These are phyloP conservation scores for Botrytis byssoidea DNA, from an alignment of 2,329 filamentous ascomycete species.

Conservation along the genomic window DNA sequence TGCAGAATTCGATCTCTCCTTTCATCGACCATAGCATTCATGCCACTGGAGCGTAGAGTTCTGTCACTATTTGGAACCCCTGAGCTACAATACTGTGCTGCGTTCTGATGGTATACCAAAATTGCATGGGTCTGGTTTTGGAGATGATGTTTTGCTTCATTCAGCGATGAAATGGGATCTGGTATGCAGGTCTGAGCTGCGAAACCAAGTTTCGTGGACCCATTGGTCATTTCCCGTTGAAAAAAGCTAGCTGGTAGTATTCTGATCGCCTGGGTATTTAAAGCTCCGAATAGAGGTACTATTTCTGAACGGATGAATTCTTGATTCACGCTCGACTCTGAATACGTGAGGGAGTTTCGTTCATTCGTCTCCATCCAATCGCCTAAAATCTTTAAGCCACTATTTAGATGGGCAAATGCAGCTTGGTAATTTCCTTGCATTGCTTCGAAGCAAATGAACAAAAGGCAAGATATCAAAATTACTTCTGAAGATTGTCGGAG, in stretches of 20 bases:
- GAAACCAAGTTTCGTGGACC: background rate
- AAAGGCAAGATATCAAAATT: constrained; percentile 25
- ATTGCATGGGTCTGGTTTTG: constrained; percentile 12
- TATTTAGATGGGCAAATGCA: constrained; percentile 27
- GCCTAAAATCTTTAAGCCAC: constrained; percentile 24
- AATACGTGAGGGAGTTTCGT: background rate
- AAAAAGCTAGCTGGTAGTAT: constrained; percentile 3
- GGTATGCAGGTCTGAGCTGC: background rate
- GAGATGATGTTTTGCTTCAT: constrained; percentile 7
- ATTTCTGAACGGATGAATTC: constrained; percentile 9
- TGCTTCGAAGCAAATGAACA: constrained; percentile 29
- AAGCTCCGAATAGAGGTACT: constrained; percentile 6
- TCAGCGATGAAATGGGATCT: background rate
- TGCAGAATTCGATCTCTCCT: background rate
- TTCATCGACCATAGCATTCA: background rate
- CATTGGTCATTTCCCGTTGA: background rate
- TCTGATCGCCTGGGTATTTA: constrained; percentile 8
- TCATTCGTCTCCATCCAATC: constrained; percentile 1
- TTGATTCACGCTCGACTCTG: background rate
- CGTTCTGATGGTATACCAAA: background rate
- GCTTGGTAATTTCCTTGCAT: constrained; percentile 26
- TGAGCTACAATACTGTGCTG: background rate
- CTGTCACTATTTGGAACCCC: accelerated
- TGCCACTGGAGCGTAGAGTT: background rate
- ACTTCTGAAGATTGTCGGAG: constrained; percentile 8